Base-by-base conservation (phyloP, 1,284 basidiomycete species). In the Phenoliferia sp. region DNA sequence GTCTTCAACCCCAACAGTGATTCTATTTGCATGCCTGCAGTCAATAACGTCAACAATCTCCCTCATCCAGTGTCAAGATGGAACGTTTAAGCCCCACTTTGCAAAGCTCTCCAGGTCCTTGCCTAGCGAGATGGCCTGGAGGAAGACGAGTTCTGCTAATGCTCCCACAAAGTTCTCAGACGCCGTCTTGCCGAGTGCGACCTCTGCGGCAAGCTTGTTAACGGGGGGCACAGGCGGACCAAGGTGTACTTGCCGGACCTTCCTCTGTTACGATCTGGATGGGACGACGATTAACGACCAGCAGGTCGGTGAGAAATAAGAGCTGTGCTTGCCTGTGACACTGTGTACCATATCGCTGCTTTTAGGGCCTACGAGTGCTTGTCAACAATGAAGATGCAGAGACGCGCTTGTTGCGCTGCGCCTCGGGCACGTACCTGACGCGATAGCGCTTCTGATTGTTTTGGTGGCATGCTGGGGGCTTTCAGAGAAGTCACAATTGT, bases 91-190 rank as follows among this genome's bases (percentile, higher is more conserved):
- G 9, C 29, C 65, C 17, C 9, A 72, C 70, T 69, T 64, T 22
- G 70, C 66, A n/a, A 72, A 72, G 22, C 60, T 63, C 55, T 72
- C 70, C 12, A 72, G 62, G 36, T 72, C 70, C 52, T 72, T 72
- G 12, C 70, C 70, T 29, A 72, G 62, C 68, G 26, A 3, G 65
- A 68, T 52, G 10, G 70, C 66, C 54, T 72, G 70, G 35, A 62
- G 63, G 54, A 72, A 69, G 31, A 72, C 70, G 28, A 72, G 56
- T 31, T 72, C 70, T 17, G 70, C 50, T 17, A 72, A 54, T 10
- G 65, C 60, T 0, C 68, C 70, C 26, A 72, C 70, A 29, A 72
- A 72, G 34, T 72, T 65, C 50, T 72, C 70, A 7, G 70, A 72
- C 0, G 66, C 70, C 0, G 68, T 64, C 31, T 66, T 62, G 1